Percentiles rank a stretch among this genome's conserved stretches.
These are phyloP conservation scores for Phytopythium oedochilum DNA, from an alignment of 352 stramenopile species.

Conservation along the genomic window DNA sequence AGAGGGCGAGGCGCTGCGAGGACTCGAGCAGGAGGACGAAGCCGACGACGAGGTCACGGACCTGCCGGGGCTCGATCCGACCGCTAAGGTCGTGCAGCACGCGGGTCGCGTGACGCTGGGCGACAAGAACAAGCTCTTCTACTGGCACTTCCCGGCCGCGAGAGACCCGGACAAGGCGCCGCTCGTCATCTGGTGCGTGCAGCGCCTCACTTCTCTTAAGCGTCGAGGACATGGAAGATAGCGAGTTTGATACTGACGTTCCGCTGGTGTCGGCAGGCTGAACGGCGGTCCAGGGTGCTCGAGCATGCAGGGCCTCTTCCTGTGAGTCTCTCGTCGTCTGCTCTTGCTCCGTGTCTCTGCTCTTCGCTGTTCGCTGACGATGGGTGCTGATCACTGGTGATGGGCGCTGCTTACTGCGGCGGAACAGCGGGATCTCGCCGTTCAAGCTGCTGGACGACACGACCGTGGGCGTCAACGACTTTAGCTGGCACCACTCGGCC, in stretches of 20 bases:
- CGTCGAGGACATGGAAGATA: too few relatives aligned
- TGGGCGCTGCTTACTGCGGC: neutral
- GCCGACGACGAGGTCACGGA: conserved; percentile 37
- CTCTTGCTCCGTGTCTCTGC: neutral
- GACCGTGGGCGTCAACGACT: conserved; percentile 56
- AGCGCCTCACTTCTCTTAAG: too few relatives aligned
- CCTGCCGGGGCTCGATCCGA: conserved; percentile 48
- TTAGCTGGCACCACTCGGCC: conserved; percentile 69
- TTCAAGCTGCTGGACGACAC: conserved; percentile 52
- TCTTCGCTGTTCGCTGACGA: neutral
- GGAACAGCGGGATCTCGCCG: conserved; percentile 57
- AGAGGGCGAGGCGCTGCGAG: neutral
- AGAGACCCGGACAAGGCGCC: conserved; percentile 39
- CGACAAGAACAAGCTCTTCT: conserved; percentile 66
- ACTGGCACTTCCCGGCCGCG: conserved; percentile 70
- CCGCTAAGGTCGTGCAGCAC: conserved; percentile 55
- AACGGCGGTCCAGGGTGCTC: conserved; percentile 81
- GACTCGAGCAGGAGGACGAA: conserved; percentile 2
- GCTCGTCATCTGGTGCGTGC: conserved; percentile 64
- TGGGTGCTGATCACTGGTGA: neutral
- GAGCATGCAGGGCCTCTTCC: conserved; percentile 74
- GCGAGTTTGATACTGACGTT: neutral
- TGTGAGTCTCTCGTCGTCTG: conserved; percentile 34
- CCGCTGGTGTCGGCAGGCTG: conserved; percentile 25
- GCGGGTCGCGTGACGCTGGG: conserved; percentile 50